These are phyloP conservation scores for Fusarium napiforme DNA, from an alignment of 2,329 filamentous ascomycete genomes.

Conservation along the genomic window DNA sequence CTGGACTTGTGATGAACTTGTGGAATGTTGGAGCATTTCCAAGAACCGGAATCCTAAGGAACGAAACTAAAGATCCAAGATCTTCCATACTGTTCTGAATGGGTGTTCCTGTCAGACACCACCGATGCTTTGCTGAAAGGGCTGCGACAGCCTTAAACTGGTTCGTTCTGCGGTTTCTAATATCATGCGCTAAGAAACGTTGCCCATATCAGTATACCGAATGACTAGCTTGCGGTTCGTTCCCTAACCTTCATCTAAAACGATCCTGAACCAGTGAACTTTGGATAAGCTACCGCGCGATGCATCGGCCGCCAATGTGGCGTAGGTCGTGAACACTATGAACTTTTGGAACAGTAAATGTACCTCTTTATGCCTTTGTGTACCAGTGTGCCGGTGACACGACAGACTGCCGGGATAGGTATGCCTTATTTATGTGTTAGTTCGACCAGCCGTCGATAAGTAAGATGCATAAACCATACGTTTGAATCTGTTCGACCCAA, in stretches of 20 bases:
- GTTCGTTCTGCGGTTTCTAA: neutral
- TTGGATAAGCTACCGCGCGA: neutral
- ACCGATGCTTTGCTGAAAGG: neutral
- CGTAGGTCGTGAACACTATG: neutral
- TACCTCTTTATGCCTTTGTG: neutral
- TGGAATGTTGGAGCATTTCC: rapidly evolving
- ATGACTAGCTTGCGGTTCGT: rapidly evolving
- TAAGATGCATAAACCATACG: no score
- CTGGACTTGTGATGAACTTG: neutral
- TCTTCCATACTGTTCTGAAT: neutral
- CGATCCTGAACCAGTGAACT: neutral
- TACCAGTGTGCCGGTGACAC: neutral
- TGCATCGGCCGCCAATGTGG: neutral
- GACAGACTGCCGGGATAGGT: neutral
- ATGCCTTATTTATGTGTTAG: neutral
- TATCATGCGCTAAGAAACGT: rapidly evolving
- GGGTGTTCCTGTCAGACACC: neutral
- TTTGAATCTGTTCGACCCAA: neutral
- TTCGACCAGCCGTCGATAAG: no score
- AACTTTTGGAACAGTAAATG: neutral
- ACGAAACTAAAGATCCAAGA: neutral
- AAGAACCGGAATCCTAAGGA: neutral
- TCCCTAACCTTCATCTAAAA: neutral
- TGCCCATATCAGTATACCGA: no score
- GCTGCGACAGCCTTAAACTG: neutral